These are phyloP conservation scores for Collariella sp. DNA, from an alignment of 495 filamentous ascomycete genomes.

Conservation along the genomic window DNA sequence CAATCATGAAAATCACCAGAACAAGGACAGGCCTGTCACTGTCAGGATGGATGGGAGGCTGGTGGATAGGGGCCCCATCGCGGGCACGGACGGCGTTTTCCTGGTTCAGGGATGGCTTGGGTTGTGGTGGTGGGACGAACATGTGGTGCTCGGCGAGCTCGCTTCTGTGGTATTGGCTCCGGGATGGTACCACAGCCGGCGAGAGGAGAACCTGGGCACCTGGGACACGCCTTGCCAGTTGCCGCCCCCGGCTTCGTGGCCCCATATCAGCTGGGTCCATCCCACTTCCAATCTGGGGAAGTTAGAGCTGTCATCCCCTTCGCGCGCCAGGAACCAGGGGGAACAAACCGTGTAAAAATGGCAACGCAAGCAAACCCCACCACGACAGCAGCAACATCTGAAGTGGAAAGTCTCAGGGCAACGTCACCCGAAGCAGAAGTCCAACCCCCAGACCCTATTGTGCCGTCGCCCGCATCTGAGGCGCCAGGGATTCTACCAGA, in stretches of 20 bases:
- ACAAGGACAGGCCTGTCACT: too few relatives aligned
- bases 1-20: too few relatives aligned
- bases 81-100: too few relatives aligned
- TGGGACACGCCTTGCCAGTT: background rate
- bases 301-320: background rate
- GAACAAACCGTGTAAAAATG: background rate
- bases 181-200: background rate
- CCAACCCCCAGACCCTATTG: too few relatives aligned
- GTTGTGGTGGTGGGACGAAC: too few relatives aligned
- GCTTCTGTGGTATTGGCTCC: background rate
- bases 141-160: too few relatives aligned
- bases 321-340: background rate
- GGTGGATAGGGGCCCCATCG: too few relatives aligned
- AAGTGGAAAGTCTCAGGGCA: too few relatives aligned
- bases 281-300: background rate
- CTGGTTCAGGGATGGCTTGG: too few relatives aligned
- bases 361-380: background rate
- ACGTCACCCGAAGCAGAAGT: too few relatives aligned
- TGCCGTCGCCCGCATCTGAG: background rate
- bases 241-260: background rate
- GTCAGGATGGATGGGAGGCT: too few relatives aligned
- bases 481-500: background rate
- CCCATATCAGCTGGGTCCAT: conserved; percentile 8
- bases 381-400: background rate
- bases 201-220: background rate